Percentiles rank a stretch among this genome's conserved stretches.
phyloP scores from a whole-genome alignment of 768 basidiomycete genomes.

The Trametes cingulata region DNA sequence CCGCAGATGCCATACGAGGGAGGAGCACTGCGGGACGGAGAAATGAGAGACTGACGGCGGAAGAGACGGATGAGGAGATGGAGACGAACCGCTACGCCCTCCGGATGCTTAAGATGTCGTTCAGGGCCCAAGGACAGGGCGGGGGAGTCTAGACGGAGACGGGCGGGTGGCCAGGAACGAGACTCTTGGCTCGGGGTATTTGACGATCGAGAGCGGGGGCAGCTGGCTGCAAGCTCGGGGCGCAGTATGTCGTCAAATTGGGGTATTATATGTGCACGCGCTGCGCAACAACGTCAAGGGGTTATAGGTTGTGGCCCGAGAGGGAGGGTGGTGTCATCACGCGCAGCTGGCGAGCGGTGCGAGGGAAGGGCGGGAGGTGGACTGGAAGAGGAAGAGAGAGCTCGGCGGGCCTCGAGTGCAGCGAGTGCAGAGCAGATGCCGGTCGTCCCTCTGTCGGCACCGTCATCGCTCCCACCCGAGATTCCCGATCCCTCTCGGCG shows the following conservation, averaged over 20 bases:
- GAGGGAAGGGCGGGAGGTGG: background rate
- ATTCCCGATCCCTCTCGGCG: background rate
- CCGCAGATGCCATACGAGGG: constrained; percentile 16
- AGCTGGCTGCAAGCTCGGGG: too few relatives aligned
- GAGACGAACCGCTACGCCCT: background rate
- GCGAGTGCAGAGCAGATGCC: background rate
- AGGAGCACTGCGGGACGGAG: background rate
- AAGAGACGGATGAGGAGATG: background rate
- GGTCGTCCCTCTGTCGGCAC: background rate
- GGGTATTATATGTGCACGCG: background rate
- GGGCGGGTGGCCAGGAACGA: constrained; percentile 3
- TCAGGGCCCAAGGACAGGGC: background rate
- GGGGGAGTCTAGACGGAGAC: background rate
- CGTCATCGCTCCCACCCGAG: background rate
- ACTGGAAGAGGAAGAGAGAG: background rate
- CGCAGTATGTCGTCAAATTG: background rate
- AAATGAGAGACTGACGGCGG: background rate
- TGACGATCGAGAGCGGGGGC: background rate
- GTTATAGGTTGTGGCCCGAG: background rate
- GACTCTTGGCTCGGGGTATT: constrained; percentile 6
- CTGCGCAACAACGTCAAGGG: background rate
- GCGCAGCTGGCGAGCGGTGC: background rate
- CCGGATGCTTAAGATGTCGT: background rate
- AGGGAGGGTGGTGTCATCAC: constrained; percentile 1
- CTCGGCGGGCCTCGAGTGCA: background rate